Evolutionary conservation across 1,284 basidiomycete species (phyloP).

Genomic region (Rhodotorula sp.): DNA sequence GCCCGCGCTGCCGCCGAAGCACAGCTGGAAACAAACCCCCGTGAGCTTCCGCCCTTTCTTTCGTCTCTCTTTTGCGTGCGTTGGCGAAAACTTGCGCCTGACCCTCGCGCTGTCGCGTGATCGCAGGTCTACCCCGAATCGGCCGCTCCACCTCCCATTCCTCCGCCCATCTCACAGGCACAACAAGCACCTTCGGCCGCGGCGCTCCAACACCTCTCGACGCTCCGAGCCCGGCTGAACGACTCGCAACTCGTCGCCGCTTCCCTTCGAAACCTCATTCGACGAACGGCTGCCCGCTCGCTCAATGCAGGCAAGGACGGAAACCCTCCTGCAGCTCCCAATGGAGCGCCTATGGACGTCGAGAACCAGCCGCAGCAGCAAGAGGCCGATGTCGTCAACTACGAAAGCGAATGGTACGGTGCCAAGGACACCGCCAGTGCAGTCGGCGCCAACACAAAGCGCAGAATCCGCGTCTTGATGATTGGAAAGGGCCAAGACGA

Average conservation of each 20-base stretch:
- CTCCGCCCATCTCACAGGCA: slow-evolving; percentile 21
- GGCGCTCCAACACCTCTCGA: slow-evolving; percentile 35
- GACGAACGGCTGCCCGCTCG: slow-evolving; percentile 16
- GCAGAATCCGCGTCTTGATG: slow-evolving; percentile 6
- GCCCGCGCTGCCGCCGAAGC: slow-evolving; percentile 29
- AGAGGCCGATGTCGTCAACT: slow-evolving; percentile 32
- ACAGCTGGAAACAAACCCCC: slow-evolving; percentile 38
- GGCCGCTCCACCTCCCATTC: slow-evolving; percentile 28
- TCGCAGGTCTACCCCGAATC: slow-evolving; percentile 34
- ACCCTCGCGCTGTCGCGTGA: accelerated
- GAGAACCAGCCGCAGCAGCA: slow-evolving; percentile 9
- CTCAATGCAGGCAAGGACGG: neutral
- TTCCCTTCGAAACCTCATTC: slow-evolving; percentile 35
- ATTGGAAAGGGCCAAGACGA: slow-evolving; percentile 3
- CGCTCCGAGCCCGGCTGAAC: slow-evolving; percentile 35
- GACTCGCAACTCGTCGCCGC: slow-evolving; percentile 36
- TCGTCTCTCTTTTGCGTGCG: neutral
- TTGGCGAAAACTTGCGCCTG: neutral
- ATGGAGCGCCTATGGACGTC: neutral
- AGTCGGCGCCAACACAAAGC: neutral
- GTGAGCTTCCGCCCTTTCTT: slow-evolving; percentile 5
- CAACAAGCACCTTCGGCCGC: slow-evolving; percentile 26
- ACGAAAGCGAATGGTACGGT: slow-evolving; percentile 39
- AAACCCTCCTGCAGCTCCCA: neutral
- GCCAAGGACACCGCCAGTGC: neutral